Evolutionary conservation across 2,329 filamentous ascomycete genomes (phyloP).

Genomic region (Periconia sp.): DNA sequence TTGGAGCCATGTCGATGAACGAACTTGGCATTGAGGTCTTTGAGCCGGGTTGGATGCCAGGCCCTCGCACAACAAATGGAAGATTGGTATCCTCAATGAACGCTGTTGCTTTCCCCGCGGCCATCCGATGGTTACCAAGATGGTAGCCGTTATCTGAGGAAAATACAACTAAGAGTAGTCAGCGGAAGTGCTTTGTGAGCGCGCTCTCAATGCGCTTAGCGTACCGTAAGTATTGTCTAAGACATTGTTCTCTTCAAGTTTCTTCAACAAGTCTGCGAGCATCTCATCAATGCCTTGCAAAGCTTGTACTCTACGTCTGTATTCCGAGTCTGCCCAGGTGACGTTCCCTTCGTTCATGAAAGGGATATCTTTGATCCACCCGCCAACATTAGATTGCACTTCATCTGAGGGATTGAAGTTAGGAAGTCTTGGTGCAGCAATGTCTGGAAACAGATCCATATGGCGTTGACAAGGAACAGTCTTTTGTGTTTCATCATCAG

Average conservation of each 20-base stretch:
- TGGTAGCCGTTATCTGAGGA: slow-evolving; percentile 30
- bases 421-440: not conserved
- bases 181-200: slow-evolving; percentile 6
- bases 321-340: not conserved
- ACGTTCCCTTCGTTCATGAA: not conserved
- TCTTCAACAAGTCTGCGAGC: not conserved
- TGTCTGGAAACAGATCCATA: not conserved
- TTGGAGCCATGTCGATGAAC: slow-evolving; percentile 42
- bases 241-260: not conserved
- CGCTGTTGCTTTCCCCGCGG: slow-evolving; percentile 41
- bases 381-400: not conserved
- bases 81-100: slow-evolving; percentile 45
- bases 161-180: slow-evolving; percentile 27
- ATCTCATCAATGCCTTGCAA: slow-evolving; percentile 1
- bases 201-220: slow-evolving; percentile 17
- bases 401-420: not conserved
- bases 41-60: slow-evolving; percentile 27
- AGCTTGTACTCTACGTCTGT: not conserved
- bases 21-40: slow-evolving; percentile 26
- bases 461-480: not conserved
- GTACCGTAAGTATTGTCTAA: not conserved
- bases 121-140: slow-evolving; percentile 41
- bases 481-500: not conserved
- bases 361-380: not conserved
- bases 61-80: slow-evolving; percentile 42